These are phyloP conservation scores for Termitomyces sp. DNA, from an alignment of 768 basidiomycete species.

Conservation along the genomic window DNA sequence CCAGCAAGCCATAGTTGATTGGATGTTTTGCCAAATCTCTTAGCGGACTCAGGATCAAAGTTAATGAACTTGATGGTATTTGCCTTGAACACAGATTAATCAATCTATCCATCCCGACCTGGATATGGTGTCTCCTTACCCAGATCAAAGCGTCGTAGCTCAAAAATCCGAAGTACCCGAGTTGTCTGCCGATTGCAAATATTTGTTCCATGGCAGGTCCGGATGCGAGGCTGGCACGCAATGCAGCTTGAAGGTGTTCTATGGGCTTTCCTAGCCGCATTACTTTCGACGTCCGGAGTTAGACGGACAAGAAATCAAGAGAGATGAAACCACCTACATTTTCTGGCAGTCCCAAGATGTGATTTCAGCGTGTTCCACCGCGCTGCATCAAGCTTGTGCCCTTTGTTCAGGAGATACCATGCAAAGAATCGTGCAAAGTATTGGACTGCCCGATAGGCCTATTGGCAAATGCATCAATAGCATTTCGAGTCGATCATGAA, in stretches of 20 bases:
- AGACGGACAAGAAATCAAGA: conserved; percentile 4
- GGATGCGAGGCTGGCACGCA: conserved; percentile 61
- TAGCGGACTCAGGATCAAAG: conserved; percentile 58
- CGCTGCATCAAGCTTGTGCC: conserved; percentile 66
- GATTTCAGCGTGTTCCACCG: conserved; percentile 84
- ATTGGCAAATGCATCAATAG: not conserved
- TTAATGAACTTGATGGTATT: conserved; percentile 65
- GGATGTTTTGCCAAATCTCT: conserved; percentile 60
- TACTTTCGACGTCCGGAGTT: conserved; percentile 46
- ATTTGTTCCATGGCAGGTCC: conserved; percentile 69
- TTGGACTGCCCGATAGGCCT: conserved; percentile 90
- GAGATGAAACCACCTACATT: conserved; percentile 51
- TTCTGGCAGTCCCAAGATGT: conserved; percentile 82
- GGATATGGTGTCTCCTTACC: conserved; percentile 47
- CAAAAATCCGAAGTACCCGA: conserved; percentile 88
- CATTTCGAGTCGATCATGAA: not conserved
- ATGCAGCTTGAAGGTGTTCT: conserved; percentile 89
- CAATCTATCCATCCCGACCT: conserved; percentile 1
- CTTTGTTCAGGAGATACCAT: conserved; percentile 73
- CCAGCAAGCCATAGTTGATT: conserved; percentile 90
- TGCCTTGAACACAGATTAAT: conserved; percentile 40
- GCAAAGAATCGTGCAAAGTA: conserved; percentile 88
- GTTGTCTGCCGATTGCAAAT: conserved; percentile 76
- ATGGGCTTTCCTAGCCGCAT: conserved; percentile 91
- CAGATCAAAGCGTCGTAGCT: conserved; percentile 81